Evolutionary conservation across 345 rosid species (phyloP).

Genomic region (Turnera subulata): DNA sequence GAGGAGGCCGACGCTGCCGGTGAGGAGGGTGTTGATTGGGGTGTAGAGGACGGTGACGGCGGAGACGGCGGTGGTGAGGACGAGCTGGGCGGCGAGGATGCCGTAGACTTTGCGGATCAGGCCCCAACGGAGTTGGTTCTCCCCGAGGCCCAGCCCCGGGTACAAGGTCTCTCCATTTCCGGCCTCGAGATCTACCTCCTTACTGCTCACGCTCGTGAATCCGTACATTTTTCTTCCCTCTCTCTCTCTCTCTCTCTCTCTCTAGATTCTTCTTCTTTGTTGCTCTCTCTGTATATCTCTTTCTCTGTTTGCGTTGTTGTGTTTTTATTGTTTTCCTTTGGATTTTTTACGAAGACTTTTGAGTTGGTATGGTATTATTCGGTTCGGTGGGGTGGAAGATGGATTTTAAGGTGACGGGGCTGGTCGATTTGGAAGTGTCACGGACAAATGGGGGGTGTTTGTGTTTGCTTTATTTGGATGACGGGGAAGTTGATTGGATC

Average conservation of each 20-base stretch:
- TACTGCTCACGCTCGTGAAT: slow-evolving; percentile 45
- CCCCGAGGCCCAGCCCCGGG: slow-evolving; percentile 77
- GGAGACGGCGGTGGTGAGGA: slow-evolving; percentile 78
- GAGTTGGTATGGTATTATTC: too few relatives aligned
- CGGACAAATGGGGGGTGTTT: too few relatives aligned
- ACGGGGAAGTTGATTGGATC: too few relatives aligned
- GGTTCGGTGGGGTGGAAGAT: too few relatives aligned
- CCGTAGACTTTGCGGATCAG: slow-evolving; percentile 91
- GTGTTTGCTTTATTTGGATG: too few relatives aligned
- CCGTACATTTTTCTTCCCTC: slow-evolving; percentile 37
- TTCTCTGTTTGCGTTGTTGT: neutral
- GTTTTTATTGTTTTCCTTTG: too few relatives aligned
- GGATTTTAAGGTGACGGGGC: too few relatives aligned
- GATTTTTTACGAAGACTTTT: too few relatives aligned
- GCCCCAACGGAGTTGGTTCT: slow-evolving; percentile 92
- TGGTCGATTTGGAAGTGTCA: too few relatives aligned
- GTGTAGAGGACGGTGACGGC: slow-evolving; percentile 58
- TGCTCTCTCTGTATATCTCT: neutral
- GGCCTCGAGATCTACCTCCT: slow-evolving; percentile 57
- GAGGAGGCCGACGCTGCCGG: slow-evolving; percentile 67
- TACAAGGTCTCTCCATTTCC: slow-evolving; percentile 59
- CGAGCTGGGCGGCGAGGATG: slow-evolving; percentile 72
- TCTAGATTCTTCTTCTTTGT: neutral
- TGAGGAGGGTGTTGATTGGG: slow-evolving; percentile 62
- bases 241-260: slow-evolving; percentile 6